Evolutionary conservation across 169 alveolate species (phyloP), one percentile per base, ranked within the genome.

Genomic region (Cryptosporidium sp.): DNA sequence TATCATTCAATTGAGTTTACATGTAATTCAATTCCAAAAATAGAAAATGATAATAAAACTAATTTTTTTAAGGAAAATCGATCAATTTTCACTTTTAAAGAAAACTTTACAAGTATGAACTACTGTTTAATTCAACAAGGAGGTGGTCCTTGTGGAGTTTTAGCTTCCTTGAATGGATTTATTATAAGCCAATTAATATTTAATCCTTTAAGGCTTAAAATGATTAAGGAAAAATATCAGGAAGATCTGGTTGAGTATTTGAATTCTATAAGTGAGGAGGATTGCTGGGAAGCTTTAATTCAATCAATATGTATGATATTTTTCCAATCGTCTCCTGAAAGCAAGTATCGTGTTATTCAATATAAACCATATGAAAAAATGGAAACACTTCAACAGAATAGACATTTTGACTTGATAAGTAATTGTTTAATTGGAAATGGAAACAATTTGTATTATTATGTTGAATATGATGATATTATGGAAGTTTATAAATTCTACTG

Each of bases 401-500:
- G 18, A 48, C 0, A 48, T 48, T 16, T 16, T 14, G 21, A 48
- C 12, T 48, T 48, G 12, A 48, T 16, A 1, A 48, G 23, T 12
- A 48, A 48, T 12, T 48, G 14, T 3, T 48, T 48, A 48, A 16
- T 48, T 48, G 21, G 23, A 14, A 12, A 14, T 14, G 56, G 7
- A 3, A 56, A 56, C 8, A 42, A 60, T 21, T 37, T 71, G 42
- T 53, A 73, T 73, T 84, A 85, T 33, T 91, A 84, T 60, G 85
- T 60, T 60, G 94, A 93, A 51, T 93, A 91, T 86, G 93, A 85
- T 56, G 91, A 65, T 62, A 93, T 94, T 8, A 71, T 92, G 67
- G 93, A 93, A 3, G 96, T 94, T 18, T 92, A 94, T 45, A 61
- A 85, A 14, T 92, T 89, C 85, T 86, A 92, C 61, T 85, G 72